Evolutionary conservation across 352 stramenopile genomes (phyloP), one percentile per base, ranked within the genome.

Genomic region (Globisporangium irregulare): DNA sequence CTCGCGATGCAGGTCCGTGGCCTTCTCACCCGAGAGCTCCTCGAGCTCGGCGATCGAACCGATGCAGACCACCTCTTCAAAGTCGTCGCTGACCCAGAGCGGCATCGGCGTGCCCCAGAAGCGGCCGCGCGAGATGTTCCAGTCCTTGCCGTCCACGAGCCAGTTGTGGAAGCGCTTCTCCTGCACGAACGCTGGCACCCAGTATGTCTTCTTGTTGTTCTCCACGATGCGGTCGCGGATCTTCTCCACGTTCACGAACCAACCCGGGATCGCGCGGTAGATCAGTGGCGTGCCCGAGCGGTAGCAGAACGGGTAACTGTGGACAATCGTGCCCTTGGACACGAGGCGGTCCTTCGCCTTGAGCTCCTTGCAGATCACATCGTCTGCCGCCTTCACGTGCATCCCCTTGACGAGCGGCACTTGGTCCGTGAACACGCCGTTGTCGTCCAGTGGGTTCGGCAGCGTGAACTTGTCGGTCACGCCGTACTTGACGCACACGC

Each of bases 111-210:
- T 99, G 59, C 98, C 98, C 98, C 98, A 99, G 81, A 99, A 99
- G 43, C 98, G 90, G 63, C 98, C 98, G 59, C 98, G 87, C 58
- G 94, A 99, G 32, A 99, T 92, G 69, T 98, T 98, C 98, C 98
- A 99, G 86, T 99, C 98, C 70, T 98, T 96, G 51, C 97, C 98
- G 76, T 99, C 95, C 0, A 90, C 87, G 38, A 99, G 89, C 98
- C 98, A 99, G 80, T 99, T 99, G 85, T 99, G 98, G 80, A 99
- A 99, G 34, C 98, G 94, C 72, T 99, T 98, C 76, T 99, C 97
- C 81, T 99, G 98, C 36, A 99, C 98, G 57, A 93, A 94, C 67
- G 80, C 75, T 24, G 87, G 87, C 50, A 95, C 87, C 87, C 87
- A 95, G 76, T 92, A 80, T 36, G 87, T 95, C 59, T 84, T 70